Base-by-base conservation (phyloP, 83 land plant genomes). In the Larix sibirica region DNA sequence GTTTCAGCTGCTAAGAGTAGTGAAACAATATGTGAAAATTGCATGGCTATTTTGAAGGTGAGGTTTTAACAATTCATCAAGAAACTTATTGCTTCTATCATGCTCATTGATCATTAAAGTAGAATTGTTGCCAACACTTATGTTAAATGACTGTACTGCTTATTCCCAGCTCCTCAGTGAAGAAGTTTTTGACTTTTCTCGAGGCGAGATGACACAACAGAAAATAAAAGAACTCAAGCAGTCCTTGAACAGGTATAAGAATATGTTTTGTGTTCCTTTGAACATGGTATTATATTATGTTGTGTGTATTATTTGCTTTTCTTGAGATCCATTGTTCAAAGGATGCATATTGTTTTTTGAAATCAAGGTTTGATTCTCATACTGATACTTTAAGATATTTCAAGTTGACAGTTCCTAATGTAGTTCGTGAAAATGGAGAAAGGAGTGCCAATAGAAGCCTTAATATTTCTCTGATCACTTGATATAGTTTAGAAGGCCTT, bases 21-120 rank as follows among this genome's bases (percentile, higher is more conserved):
- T 88, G 99, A 98, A 81, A 93, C 99, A 63, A 94, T 98, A 6
- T 98, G 99, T 86, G 99, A 98, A 83, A 98, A 98, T 87, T 98
- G 99, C 92, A 98, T 98, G 99, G 93, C 90, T 44, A 98, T 98
- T 65, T 80, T 98, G 58, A 98, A 98, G 91, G 99, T 96, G 78
- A 31, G 16, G 7, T 83, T 79, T 28, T 26, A 9, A 5, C 26
- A 10, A 73, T 73, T 0, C 58, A 73, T 42, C 23, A 42, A 24
- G 56, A 23, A 73, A n/a, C 10, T 20, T 40, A 18, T 7, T 42
- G 3, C 20, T 73, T 24, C 0, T 44, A 4, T 71, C 33, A 16
- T 73, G 33, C 17, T 14, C 18, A 6, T 31, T 33, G 31, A 13
- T 68, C 13, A 3, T 71, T 6, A 28, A 42, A 42, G 9, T 5